A percentile compares a stretch with the other conserved stretches of the same genome.
phyloP scores from a whole-genome alignment of 805 yeast species.

The Candida sphagnicola region DNA sequence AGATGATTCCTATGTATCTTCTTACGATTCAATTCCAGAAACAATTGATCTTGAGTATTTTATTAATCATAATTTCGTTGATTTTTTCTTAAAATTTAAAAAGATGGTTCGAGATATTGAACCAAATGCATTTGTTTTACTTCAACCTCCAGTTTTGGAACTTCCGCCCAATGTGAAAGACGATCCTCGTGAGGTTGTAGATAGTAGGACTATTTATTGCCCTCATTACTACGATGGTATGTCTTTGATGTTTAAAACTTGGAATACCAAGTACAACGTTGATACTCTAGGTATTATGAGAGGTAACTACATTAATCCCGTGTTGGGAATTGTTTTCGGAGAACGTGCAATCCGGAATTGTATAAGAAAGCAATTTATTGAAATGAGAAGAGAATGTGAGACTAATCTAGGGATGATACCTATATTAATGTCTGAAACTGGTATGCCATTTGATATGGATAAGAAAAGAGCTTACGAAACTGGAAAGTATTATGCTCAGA shows the following conservation, averaged over 20 bases:
- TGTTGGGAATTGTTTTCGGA: slow-evolving; percentile 75
- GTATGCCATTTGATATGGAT: slow-evolving; percentile 97
- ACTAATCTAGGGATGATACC: slow-evolving; percentile 68
- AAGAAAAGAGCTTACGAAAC: slow-evolving; percentile 61
- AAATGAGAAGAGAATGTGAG: slow-evolving; percentile 61
- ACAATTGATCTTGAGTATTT: slow-evolving; percentile 50
- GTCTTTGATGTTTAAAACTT: slow-evolving; percentile 85
- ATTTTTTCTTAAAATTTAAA: slow-evolving; percentile 53
- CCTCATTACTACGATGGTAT: slow-evolving; percentile 96
- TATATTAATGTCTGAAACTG: slow-evolving; percentile 85
- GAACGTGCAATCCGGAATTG: slow-evolving; percentile 74
- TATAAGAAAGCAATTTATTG: slow-evolving; percentile 62
- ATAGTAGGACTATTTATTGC: slow-evolving; percentile 63
- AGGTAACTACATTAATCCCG: slow-evolving; percentile 68
- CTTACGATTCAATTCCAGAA: slow-evolving; percentile 9
- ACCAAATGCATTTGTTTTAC: slow-evolving; percentile 50
- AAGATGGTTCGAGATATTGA: slow-evolving; percentile 41
- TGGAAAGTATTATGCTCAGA: slow-evolving; percentile 72
- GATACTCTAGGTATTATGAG: slow-evolving; percentile 88
- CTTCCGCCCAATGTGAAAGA: slow-evolving; percentile 65
- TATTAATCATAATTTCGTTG: slow-evolving; percentile 60
- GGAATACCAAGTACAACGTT: slow-evolving; percentile 81
- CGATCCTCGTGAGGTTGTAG: slow-evolving; percentile 47
- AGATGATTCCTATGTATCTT: slow-evolving; percentile 12
- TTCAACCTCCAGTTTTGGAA: slow-evolving; percentile 82